Base-by-base conservation (phyloP, 2,329 filamentous ascomycete species). In the Ophiostoma perfectum region DNA sequence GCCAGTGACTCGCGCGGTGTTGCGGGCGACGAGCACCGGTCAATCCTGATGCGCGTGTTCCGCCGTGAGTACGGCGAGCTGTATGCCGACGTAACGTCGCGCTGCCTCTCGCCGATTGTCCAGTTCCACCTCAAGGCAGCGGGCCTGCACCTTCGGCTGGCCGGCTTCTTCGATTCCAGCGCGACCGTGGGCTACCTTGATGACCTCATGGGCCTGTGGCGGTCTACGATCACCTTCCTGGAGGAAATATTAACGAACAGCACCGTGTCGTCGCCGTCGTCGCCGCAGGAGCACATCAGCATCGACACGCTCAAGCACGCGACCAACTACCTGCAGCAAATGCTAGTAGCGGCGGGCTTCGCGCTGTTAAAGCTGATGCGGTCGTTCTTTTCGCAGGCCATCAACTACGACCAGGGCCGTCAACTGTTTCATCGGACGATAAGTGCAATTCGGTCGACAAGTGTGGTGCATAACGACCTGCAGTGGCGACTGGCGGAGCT, bases 321-420 rank as follows among this genome's bases (percentile, higher is more conserved):
- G 39, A 89, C 86, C 72, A 92, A 90, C 75, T 93, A 93, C 77
- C 86, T 94, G 66, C 88, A 92, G 75, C 91, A 94, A 77, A 93
- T 94, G 89, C 86, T 93, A 68, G 86, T 93, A n/a, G 91, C 90
- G 2, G 90, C 89, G 5, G 88, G 89, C 3, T 93, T 93, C 73
- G 88, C 90, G 0, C 80, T 95, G 64, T 82, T 93, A 70, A 94
- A 93, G 74, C 82, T 94, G 68, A 88, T 93, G 78, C 86, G 88
- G 65, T 92, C 90, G 27, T 89, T 89, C 78, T 93, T 93, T 73
- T 84, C 88, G 55, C 84, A 84, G 72, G 87, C 88, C n/a, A 86
- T 91, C 68, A 89, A 93, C 72, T 86, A 86, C 68, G 83, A 88
- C 49, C 83, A 87, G 5, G 89, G 88, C 12, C 85, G 89, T 38